Percentiles rank a stretch among this genome's conserved stretches.
Evolutionary conservation across 345 rosid genomes (phyloP).

Genomic region (Eucalyptus camaldulensis): DNA sequence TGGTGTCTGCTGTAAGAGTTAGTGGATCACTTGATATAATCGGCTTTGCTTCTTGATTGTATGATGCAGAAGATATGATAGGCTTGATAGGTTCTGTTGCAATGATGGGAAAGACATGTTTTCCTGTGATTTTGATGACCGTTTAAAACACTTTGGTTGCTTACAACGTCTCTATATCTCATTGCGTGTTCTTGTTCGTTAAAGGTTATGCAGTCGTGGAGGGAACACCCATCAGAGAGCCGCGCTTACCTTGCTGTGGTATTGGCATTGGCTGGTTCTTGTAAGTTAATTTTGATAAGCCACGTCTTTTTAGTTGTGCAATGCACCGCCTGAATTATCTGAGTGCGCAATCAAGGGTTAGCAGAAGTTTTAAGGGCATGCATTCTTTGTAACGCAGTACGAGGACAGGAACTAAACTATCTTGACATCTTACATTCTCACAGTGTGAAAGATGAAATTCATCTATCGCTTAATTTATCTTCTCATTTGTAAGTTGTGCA

Average conservation of each 20-base stretch:
- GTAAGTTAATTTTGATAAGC: conserved; percentile 25
- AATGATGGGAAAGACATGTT: background rate
- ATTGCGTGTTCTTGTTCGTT: background rate
- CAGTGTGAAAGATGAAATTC: background rate
- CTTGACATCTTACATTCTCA: background rate
- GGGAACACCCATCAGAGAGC: conserved; percentile 31
- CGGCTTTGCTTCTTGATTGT: background rate
- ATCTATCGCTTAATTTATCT: background rate
- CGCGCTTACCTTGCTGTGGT: conserved; percentile 71
- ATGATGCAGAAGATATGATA: background rate
- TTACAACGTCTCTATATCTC: background rate
- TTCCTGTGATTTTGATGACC: background rate
- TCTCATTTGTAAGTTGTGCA: background rate
- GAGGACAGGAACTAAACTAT: background rate
- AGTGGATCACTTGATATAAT: background rate
- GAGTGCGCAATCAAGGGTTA: background rate
- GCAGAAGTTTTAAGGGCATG: background rate
- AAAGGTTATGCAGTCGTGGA: conserved; percentile 50
- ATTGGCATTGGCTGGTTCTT: conserved; percentile 86
- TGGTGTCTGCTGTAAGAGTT: background rate
- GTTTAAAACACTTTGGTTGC: background rate
- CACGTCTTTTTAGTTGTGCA: background rate
- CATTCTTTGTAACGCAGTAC: background rate
- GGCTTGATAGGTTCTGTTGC: background rate
- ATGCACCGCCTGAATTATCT: background rate